Conservation (phyloP, 345 rosid genomes). For the Boechera stricta region DNA sequence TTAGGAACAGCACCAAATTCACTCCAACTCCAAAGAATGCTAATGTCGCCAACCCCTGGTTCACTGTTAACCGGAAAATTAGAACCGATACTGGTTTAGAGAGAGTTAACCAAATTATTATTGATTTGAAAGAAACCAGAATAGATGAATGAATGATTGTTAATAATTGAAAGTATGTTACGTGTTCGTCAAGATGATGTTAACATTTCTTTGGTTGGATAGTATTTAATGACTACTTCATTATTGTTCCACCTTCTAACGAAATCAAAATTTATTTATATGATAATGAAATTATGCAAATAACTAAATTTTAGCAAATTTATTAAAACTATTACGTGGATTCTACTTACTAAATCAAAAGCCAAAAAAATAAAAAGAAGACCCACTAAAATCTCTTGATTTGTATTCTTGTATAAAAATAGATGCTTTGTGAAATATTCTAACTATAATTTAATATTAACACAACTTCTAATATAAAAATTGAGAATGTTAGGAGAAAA, state of each 20-base stretch:
- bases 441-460: not conserved
- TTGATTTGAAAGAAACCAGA: conserved; percentile 39
- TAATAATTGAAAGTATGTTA: conserved; percentile 37
- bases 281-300: not conserved
- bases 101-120: not conserved
- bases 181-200: conserved; percentile 47
- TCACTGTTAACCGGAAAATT: conserved; percentile 60
- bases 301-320: conserved; percentile 5
- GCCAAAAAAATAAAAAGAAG: not conserved
- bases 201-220: conserved; percentile 42
- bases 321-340: conserved; percentile 21
- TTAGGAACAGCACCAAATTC: conserved; percentile 90
- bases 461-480: not conserved
- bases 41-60: conserved; percentile 94
- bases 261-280: not conserved
- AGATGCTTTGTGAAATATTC: not conserved
- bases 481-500: not conserved
- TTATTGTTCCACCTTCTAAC: conserved; percentile 41
- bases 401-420: not conserved
- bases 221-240: conserved; percentile 37
- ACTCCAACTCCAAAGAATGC: conserved; percentile 99
- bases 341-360: conserved; percentile 24
- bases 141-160: conserved; percentile 40
- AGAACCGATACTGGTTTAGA: conserved; percentile 26
- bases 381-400: not conserved